A percentile compares a stretch with the other conserved stretches of the same genome.
phyloP scores from a whole-genome alignment of 2,329 filamentous ascomycete genomes.

The Aspergillus clavatus region DNA sequence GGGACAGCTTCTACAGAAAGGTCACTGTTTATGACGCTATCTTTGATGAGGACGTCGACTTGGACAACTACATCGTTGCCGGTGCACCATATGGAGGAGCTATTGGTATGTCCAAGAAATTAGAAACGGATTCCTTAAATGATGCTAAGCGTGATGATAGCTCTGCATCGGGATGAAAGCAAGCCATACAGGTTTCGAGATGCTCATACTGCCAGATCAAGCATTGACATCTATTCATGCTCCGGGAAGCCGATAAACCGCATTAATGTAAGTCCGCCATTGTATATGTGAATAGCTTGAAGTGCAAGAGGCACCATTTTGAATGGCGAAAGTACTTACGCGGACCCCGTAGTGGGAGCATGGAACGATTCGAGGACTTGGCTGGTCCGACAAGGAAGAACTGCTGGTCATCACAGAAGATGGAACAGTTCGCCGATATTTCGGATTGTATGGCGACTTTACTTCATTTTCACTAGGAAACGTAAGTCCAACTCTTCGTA shows the following conservation, averaged over 20 bases:
- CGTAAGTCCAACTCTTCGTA: constrained; percentile 32
- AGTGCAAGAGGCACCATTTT: too few relatives aligned
- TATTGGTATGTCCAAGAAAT: constrained; percentile 60
- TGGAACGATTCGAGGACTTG: constrained; percentile 77
- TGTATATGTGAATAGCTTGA: too few relatives aligned
- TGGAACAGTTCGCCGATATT: constrained; percentile 83
- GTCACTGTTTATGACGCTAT: constrained; percentile 86
- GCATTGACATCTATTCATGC: constrained; percentile 91
- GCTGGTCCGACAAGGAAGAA: constrained; percentile 95
- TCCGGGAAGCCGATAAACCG: constrained; percentile 81
- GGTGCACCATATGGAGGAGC: constrained; percentile 92
- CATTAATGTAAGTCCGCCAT: constrained; percentile 56
- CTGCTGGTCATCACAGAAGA: constrained; percentile 84
- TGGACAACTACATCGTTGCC: constrained; percentile 88
- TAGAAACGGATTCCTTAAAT: not conserved
- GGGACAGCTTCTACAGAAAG: constrained; percentile 92
- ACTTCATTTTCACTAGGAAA: constrained; percentile 89
- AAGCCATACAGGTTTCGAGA: constrained; percentile 77
- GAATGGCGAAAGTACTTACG: too few relatives aligned
- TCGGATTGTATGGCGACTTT: constrained; percentile 91
- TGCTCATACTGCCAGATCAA: constrained; percentile 66
- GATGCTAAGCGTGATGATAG: constrained; percentile 44
- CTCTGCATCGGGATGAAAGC: constrained; percentile 80
- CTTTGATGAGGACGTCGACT: constrained; percentile 87
- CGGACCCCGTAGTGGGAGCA: constrained; percentile 67